phyloP scores from a whole-genome alignment of 1,284 basidiomycete species.

The Apiotrichum gamsii region DNA sequence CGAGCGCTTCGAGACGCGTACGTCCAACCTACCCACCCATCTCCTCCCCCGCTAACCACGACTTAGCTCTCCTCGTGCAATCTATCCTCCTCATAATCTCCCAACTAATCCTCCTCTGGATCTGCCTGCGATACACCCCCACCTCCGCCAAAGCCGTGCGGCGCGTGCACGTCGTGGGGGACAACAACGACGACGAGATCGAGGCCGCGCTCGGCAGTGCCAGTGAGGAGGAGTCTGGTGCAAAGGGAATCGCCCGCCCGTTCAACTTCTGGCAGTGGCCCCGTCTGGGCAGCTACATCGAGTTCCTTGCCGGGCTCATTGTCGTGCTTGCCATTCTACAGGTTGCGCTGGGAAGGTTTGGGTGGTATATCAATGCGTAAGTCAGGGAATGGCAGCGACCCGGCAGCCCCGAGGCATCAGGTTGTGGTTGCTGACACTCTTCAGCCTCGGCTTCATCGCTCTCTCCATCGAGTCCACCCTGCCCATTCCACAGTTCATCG shows the following conservation, averaged over 20 bases:
- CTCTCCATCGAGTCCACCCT: constrained; percentile 52
- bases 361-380: constrained; percentile 44
- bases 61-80: constrained; percentile 49
- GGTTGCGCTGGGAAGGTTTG: constrained; percentile 37
- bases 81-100: constrained; percentile 50
- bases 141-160: no score
- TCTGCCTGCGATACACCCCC: constrained; percentile 50
- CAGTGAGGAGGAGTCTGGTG: not conserved
- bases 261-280: constrained; percentile 51
- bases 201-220: not conserved
- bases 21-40: constrained; percentile 10
- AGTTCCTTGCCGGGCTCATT: constrained; percentile 49
- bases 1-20: constrained; percentile 49
- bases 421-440: no score
- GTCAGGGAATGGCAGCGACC: no score
- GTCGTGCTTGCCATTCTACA: constrained; percentile 42
- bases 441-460: constrained; percentile 50
- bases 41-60: no score
- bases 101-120: constrained; percentile 50
- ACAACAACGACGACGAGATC: not conserved
- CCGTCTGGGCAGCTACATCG: constrained; percentile 48
- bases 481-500: constrained; percentile 52
- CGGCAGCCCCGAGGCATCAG: no score
- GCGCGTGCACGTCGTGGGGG: not conserved
- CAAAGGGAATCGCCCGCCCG: constrained; percentile 20